Base-by-base conservation (phyloP, 1,284 basidiomycete genomes). In the Sporisorium scitamineum region DNA sequence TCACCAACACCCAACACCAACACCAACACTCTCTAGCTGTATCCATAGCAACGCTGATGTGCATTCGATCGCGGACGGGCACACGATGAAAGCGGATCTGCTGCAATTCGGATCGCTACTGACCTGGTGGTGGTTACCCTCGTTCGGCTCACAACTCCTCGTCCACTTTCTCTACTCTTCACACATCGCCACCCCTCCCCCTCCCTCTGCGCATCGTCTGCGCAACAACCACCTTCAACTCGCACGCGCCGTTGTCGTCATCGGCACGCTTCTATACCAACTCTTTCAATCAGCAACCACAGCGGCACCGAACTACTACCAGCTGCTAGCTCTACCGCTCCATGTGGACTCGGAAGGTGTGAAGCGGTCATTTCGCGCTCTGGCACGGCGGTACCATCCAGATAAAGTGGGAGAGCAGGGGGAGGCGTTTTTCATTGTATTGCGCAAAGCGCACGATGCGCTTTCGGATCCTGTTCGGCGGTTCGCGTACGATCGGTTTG, bases 401-500 rank as follows among this genome's bases (percentile, higher is more conserved):
- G 94, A 95, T 87, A 88, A 91, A 65, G 89, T 90, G 13, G 92
- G 92, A 0, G 85, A 87, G 0, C 86, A 87, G n/a, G 91, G 90
- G 2, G 90, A 91, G 66, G 87, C 87, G 6, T 70, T 90, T 50
- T 95, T 95, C 82, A 92, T 94, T 63, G 82, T 87, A 29, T 90
- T 93, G 2, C 87, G 93, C 56, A 89, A 91, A 76, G 92, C 92
- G 20, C 94, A 91, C 80, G 93, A 95, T 82, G 90, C 90, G 0
- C 85, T 95, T 32, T 92, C 90, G 66, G 90, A 94, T 76, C 93
- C 94, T 0, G 88, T 90, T 1, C 91, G 91, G 64, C 87, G 93
- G 51, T 94, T 93, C 86, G 94, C 93, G 0, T 95, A 95, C 84
- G 94, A 95, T 56, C 79, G 93, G 65, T 95, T 95, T 80, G 93